Conservation (phyloP, 768 basidiomycete genomes). For the Russula vinacea region DNA sequence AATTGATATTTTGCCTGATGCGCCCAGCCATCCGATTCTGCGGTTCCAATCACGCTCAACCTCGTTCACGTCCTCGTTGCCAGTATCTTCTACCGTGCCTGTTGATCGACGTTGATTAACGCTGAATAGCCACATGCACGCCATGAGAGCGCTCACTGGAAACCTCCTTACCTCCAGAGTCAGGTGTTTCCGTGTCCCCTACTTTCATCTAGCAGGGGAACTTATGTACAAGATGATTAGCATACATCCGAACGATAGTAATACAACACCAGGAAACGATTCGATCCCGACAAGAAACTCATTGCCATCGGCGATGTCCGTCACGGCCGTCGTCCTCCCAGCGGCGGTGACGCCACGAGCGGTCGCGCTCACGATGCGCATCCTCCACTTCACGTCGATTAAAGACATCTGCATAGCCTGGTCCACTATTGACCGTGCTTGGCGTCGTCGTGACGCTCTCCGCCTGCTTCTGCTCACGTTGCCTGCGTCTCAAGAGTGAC, state of each 20-base stretch:
- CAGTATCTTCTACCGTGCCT: not conserved
- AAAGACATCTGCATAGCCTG: conserved; percentile 62
- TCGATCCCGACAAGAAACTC: not conserved
- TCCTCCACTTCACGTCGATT: conserved; percentile 71
- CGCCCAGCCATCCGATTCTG: too few relatives aligned
- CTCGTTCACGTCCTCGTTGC: not conserved
- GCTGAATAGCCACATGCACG: not conserved
- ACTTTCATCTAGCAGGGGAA: not conserved
- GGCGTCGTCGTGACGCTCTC: conserved; percentile 64
- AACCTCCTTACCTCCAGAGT: too few relatives aligned
- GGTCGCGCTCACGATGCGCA: conserved; percentile 51
- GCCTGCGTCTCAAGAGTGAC: conserved; percentile 65
- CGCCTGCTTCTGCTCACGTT: conserved; percentile 62
- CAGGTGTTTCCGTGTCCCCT: not conserved
- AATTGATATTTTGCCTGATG: too few relatives aligned
- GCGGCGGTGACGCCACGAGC: conserved; percentile 36
- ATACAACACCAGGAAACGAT: conserved; percentile 10
- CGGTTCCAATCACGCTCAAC: too few relatives aligned
- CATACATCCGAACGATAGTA: too few relatives aligned
- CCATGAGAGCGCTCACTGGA: not conserved
- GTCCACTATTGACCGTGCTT: conserved; percentile 53
- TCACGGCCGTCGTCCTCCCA: conserved; percentile 22
- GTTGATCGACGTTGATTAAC: not conserved
- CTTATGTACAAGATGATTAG: too few relatives aligned
- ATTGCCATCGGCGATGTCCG: conserved; percentile 11